Conservation (phyloP, 2,329 filamentous ascomycete species). For the Lithohypha guttulata region DNA sequence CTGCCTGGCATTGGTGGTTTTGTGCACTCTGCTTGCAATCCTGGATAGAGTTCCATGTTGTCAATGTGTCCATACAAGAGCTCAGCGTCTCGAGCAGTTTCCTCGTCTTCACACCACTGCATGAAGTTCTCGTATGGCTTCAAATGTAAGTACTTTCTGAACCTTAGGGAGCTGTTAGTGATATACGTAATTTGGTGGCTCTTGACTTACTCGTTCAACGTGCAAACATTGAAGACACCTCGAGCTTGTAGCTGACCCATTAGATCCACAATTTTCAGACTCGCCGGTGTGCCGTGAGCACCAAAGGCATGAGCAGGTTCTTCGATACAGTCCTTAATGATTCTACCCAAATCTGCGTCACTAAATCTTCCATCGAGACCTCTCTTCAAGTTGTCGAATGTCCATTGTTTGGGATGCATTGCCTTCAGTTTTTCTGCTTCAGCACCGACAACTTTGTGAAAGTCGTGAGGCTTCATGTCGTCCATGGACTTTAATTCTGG, state of each 20-base stretch:
- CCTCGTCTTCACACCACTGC: conserved; percentile 27
- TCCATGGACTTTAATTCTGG: conserved; percentile 35
- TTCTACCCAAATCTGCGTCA: conserved; percentile 35
- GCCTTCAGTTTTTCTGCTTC: conserved; percentile 29
- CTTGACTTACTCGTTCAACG: conserved; percentile 39
- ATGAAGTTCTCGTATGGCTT: conserved; percentile 28
- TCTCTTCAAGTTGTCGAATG: conserved; percentile 33
- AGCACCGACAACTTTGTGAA: conserved; percentile 32
- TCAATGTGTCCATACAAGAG: conserved; percentile 36
- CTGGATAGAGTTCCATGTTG: conserved; percentile 41
- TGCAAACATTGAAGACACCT: conserved; percentile 40
- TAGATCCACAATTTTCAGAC: conserved; percentile 38
- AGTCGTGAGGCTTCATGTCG: conserved; percentile 33
- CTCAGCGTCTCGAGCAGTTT: conserved; percentile 28
- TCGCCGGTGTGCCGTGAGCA: conserved; percentile 38
- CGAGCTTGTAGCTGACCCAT: conserved; percentile 39
- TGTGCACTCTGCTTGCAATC: conserved; percentile 41
- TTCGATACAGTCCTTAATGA: conserved; percentile 38
- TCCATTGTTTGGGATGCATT: conserved; percentile 30
- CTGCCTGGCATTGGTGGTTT: conserved; percentile 39
- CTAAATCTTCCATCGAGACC: conserved; percentile 33
- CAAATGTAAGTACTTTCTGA: conserved; percentile 29
- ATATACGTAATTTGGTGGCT: background rate
- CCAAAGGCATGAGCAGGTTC: conserved; percentile 43
- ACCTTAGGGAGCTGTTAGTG: conserved; percentile 22